Base-by-base conservation (phyloP, 768 basidiomycete species). In the Termitomyces heimii region DNA sequence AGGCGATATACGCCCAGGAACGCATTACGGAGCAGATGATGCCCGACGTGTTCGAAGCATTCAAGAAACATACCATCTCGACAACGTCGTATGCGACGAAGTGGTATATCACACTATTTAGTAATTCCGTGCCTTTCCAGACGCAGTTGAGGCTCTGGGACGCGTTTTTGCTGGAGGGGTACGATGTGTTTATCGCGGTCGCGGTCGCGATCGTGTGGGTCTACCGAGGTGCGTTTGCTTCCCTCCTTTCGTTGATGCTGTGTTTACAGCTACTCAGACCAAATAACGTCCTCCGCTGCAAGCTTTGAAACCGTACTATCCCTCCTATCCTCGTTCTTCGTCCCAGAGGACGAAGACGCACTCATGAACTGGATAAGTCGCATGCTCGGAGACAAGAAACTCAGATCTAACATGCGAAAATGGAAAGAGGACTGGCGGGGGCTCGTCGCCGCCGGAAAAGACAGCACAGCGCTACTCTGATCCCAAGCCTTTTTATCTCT, bases 31-130 rank as follows among this genome's bases (percentile, higher is more conserved):
- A 95, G 69, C 77, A 79, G 59, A 82, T 90, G 77, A 88, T 98
- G 86, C 97, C 97, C 0, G 86, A 82, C 28, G 92, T 98, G 28
- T 95, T 89, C 65, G 77, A 76, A 20, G 86, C 91, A 20, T 94
- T 98, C 73, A 83, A 85, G 74, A 87, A 83, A 64, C 88, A 98
- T 64, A 88, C 83, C 82, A 89, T 99, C 57, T 90, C 90, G 8
- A 94, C 93, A 13, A 95, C 94, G 29, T 85, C 92, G 20, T 99
- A 96, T 73, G 94, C 94, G 28, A 98, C 96, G 2, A 98, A 98
- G 71, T 98, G 97, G 97, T 99, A 98, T 69, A 98, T 99, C 71
- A 98, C 97, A 2, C 77, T 98, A 14, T 99, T 98, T 66, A 85
- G 94, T 50, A 97, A 96, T 67, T 91, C 92, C 0, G 88, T 99